Conservation (phyloP, 345 rosid genomes). For the Linum trigynum region DNA sequence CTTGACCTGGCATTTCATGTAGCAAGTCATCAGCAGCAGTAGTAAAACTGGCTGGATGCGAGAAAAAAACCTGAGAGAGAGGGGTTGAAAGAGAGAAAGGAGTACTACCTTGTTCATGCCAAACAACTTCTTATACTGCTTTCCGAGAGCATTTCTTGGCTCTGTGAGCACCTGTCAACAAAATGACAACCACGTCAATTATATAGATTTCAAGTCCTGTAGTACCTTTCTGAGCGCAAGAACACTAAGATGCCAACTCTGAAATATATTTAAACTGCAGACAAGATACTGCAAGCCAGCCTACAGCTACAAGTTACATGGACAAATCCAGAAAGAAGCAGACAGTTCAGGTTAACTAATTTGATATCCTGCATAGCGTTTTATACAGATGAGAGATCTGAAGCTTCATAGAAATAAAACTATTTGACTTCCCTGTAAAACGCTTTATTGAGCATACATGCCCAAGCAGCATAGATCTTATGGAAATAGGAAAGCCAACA, state of each 20-base stretch:
- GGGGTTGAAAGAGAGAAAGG: neutral
- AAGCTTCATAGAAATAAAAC: too few species aligned
- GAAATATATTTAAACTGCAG: neutral
- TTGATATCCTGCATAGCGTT: too few species aligned
- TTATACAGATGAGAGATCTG: too few species aligned
- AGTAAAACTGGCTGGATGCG: slow-evolving; percentile 1
- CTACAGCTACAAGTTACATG: neutral
- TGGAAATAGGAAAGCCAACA: neutral
- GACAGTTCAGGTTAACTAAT: neutral
- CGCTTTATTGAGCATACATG: neutral
- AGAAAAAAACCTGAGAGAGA: neutral
- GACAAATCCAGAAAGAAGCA: neutral
- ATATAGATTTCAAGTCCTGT: neutral
- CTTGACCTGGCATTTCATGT: slow-evolving; percentile 54
- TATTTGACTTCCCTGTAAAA: neutral
- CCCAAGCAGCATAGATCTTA: neutral
- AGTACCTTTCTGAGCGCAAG: neutral
- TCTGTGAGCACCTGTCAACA: slow-evolving; percentile 63
- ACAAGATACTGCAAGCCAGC: neutral
- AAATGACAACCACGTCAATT: neutral
- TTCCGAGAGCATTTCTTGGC: slow-evolving; percentile 87
- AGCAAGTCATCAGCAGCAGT: slow-evolving; percentile 1
- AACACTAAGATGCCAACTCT: neutral
- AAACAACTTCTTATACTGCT: slow-evolving; percentile 88
- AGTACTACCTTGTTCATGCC: slow-evolving; percentile 71